A percentile compares a stretch with the other conserved stretches of the same genome.
Conservation (phyloP, 2,329 filamentous ascomycete genomes). For the Metarhizium rileyi region DNA sequence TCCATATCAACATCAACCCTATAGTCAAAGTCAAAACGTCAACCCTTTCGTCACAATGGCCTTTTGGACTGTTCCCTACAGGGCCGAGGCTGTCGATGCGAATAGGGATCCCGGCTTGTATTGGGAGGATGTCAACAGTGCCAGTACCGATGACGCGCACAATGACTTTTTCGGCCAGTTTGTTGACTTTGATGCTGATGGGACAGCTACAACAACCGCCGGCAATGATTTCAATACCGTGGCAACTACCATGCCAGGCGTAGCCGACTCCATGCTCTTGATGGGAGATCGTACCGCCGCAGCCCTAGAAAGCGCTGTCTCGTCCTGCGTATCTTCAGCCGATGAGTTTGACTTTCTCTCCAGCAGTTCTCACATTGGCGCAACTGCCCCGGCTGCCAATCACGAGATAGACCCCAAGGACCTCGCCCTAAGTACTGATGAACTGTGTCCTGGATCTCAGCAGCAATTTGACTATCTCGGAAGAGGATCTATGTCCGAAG, state of each 20-base stretch:
- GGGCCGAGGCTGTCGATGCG: conserved; percentile 23
- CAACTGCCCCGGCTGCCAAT: conserved; percentile 14
- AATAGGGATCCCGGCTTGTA: conserved; percentile 25
- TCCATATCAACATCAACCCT: neutral
- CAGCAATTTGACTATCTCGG: conserved; percentile 16
- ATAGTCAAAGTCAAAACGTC: neutral
- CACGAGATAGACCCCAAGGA: conserved; percentile 22
- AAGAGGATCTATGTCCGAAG: conserved; percentile 35
- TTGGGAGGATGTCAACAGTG: conserved; percentile 24
- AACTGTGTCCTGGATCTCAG: conserved; percentile 1
- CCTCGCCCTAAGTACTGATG: conserved; percentile 14
- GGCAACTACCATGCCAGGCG: conserved; percentile 14
- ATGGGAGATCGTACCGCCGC: conserved; percentile 13
- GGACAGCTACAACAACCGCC: conserved; percentile 12
- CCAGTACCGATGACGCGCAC: conserved; percentile 17
- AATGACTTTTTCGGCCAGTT: conserved; percentile 28
- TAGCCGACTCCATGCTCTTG: conserved; percentile 19
- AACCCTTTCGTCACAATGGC: conserved; percentile 18
- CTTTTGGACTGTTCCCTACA: conserved; percentile 26
- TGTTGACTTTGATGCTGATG: conserved; percentile 24
- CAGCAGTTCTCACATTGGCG: conserved; percentile 21
- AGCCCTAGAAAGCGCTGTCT: conserved; percentile 19
- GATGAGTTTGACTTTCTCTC: conserved; percentile 29
- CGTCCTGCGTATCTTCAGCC: conserved; percentile 24
- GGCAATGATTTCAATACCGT: conserved; percentile 12